These are phyloP conservation scores for Globisporangium paroecandrum DNA, from an alignment of 352 stramenopile genomes.

Conservation along the genomic window DNA sequence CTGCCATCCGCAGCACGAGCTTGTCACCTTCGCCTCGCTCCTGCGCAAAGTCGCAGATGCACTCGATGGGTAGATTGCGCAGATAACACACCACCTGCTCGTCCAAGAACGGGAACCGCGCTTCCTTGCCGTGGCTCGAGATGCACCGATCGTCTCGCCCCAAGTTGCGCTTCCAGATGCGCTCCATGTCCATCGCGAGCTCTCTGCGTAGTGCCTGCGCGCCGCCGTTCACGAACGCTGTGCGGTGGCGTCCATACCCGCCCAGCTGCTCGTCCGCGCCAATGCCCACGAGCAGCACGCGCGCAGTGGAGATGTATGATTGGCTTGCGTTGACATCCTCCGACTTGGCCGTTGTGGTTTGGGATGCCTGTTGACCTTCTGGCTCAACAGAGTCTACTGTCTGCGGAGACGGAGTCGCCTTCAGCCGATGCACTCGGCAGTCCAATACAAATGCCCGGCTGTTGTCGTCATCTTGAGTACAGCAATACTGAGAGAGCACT, in stretches of 20 bases:
- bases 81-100: slow-evolving; percentile 87
- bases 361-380: neutral
- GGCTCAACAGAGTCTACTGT: neutral
- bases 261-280: slow-evolving; percentile 95
- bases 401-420: slow-evolving; percentile 6
- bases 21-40: slow-evolving; percentile 90
- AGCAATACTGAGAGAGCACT: slow-evolving; percentile 8
- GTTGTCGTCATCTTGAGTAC: neutral
- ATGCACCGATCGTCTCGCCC: slow-evolving; percentile 95
- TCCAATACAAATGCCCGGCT: neutral
- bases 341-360: neutral
- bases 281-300: slow-evolving; percentile 90
- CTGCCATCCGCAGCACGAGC: slow-evolving; percentile 82
- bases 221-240: slow-evolving; percentile 66
- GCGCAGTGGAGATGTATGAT: slow-evolving; percentile 41
- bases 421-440: slow-evolving; percentile 36
- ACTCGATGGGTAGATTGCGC: slow-evolving; percentile 49
- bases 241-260: slow-evolving; percentile 93
- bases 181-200: slow-evolving; percentile 83
- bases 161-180: slow-evolving; percentile 95
- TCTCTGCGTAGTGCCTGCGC: slow-evolving; percentile 65
- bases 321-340: neutral
- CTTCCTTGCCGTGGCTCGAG: slow-evolving; percentile 89
- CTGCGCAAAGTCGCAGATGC: slow-evolving; percentile 79
- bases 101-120: slow-evolving; percentile 95